phyloP scores from a whole-genome alignment of 805 yeast genomes.

The Wickerhamiella vanderwaltii region DNA sequence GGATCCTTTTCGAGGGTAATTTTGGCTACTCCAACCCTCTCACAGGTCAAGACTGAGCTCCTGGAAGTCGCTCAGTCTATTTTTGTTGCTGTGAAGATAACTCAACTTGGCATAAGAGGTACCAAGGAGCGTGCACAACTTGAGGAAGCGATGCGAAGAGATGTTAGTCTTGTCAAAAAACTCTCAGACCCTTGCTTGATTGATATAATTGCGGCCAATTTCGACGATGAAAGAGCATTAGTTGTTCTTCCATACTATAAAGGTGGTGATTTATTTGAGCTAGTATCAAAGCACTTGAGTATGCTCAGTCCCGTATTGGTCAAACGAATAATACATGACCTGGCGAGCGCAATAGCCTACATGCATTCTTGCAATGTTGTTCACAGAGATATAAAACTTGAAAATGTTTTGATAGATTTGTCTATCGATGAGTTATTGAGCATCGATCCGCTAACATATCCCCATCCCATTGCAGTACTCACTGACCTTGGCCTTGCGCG shows the following conservation, averaged over 20 bases:
- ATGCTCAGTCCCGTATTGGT: slow-evolving; percentile 39
- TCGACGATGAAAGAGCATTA: slow-evolving; percentile 29
- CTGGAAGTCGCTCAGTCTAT: slow-evolving; percentile 17
- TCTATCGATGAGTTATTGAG: slow-evolving; percentile 28
- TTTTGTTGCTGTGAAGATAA: slow-evolving; percentile 61
- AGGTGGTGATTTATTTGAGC: slow-evolving; percentile 77
- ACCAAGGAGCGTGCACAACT: slow-evolving; percentile 39
- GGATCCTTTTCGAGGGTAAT: slow-evolving; percentile 34
- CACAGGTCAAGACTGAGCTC: slow-evolving; percentile 26
- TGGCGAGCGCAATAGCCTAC: slow-evolving; percentile 55
- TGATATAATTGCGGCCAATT: slow-evolving; percentile 34
- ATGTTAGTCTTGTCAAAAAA: slow-evolving; percentile 40
- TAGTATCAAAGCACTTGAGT: slow-evolving; percentile 37
- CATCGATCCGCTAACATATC: slow-evolving; percentile 18
- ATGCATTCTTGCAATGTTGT: slow-evolving; percentile 58
- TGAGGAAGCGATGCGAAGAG: slow-evolving; percentile 57
- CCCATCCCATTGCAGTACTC: slow-evolving; percentile 39
- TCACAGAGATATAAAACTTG: slow-evolving; percentile 87
- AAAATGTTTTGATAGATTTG: slow-evolving; percentile 48
- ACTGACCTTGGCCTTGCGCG: slow-evolving; percentile 89
- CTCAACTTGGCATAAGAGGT: slow-evolving; percentile 32
- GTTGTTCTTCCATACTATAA: slow-evolving; percentile 63
- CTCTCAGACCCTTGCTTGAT: slow-evolving; percentile 62
- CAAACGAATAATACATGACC: slow-evolving; percentile 55
- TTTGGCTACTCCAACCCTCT: slow-evolving; percentile 27